Conservation (phyloP, 129 eudicot species). For the Centaurea solstitialis region DNA sequence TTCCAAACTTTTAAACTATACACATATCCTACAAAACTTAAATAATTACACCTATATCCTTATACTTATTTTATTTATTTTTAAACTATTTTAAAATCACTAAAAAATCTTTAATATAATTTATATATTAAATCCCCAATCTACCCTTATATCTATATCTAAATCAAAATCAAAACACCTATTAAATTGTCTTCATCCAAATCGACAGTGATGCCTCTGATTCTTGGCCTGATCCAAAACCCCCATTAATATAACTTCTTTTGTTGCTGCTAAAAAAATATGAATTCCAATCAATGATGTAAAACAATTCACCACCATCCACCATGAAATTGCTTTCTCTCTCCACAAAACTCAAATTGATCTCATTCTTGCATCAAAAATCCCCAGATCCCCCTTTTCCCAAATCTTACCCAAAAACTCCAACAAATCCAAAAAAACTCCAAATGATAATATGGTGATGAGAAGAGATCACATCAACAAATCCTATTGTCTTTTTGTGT, state of each 20-base stretch:
- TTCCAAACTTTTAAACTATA: too few species aligned
- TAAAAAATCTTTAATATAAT: too few species aligned
- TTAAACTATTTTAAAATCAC: too few species aligned
- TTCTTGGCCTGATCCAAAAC: constrained; percentile 62
- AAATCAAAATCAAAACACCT: too few species aligned
- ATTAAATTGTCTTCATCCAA: too few species aligned
- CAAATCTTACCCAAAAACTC: constrained; percentile 32
- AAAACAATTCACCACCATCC: constrained; percentile 62
- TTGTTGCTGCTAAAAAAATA: constrained; percentile 61
- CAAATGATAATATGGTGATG: constrained; percentile 26
- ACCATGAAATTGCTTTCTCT: constrained; percentile 87
- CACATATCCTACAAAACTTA: too few species aligned
- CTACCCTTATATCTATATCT: too few species aligned
- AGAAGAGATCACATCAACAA: constrained; percentile 12
- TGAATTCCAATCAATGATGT: constrained; percentile 94
- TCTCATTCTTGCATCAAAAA: constrained; percentile 36
- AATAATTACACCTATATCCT: too few species aligned
- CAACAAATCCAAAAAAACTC: constrained; percentile 19
- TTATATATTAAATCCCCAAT: too few species aligned
- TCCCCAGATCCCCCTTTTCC: constrained; percentile 69
- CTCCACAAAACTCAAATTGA: constrained; percentile 72
- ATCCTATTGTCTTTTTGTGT: constrained; percentile 21
- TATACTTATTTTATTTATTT: too few species aligned
- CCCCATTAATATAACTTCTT: too few species aligned
- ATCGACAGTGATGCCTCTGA: constrained; percentile 36